A percentile compares a stretch with the other conserved stretches of the same genome.
These are phyloP conservation scores for Leccinum imitatum DNA, from an alignment of 768 basidiomycete species.

Conservation along the genomic window DNA sequence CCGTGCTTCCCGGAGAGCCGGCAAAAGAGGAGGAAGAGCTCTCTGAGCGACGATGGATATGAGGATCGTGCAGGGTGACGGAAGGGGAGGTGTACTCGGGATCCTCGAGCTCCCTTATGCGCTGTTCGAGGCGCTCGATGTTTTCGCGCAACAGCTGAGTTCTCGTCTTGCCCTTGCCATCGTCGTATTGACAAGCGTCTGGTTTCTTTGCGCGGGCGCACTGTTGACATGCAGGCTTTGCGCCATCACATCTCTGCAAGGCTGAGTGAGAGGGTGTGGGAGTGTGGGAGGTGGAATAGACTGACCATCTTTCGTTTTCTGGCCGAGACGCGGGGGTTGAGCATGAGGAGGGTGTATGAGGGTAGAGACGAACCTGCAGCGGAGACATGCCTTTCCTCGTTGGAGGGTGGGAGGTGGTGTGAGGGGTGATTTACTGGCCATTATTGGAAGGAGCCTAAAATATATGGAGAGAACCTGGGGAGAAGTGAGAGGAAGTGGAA, in stretches of 20 bases:
- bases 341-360: conserved; percentile 8
- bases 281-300: neutral
- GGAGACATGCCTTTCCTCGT: conserved; percentile 68
- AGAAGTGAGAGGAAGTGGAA: conserved; percentile 1
- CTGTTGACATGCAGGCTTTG: conserved; percentile 76
- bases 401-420: conserved; percentile 47
- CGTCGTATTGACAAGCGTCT: conserved; percentile 77
- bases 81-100: conserved; percentile 68
- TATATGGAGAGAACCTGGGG: conserved; percentile 29
- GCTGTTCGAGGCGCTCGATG: conserved; percentile 67
- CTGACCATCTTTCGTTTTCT: conserved; percentile 73
- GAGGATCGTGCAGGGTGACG: conserved; percentile 72
- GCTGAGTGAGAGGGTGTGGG: conserved; percentile 9
- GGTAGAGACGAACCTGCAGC: conserved; percentile 56
- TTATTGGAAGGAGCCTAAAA: conserved; percentile 38
- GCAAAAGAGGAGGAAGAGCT: conserved; percentile 53
- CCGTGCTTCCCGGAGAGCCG: conserved; percentile 51
- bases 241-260: conserved; percentile 71
- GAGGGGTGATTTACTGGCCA: conserved; percentile 33
- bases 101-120: conserved; percentile 74
- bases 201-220: conserved; percentile 75
- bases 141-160: conserved; percentile 79
- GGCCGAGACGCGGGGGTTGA: conserved; percentile 12
- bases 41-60: conserved; percentile 40
- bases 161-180: conserved; percentile 80